A percentile compares a stretch with the other conserved stretches of the same genome.
phyloP scores from a whole-genome alignment of 768 basidiomycete species.

The Lactarius sanguifluus region DNA sequence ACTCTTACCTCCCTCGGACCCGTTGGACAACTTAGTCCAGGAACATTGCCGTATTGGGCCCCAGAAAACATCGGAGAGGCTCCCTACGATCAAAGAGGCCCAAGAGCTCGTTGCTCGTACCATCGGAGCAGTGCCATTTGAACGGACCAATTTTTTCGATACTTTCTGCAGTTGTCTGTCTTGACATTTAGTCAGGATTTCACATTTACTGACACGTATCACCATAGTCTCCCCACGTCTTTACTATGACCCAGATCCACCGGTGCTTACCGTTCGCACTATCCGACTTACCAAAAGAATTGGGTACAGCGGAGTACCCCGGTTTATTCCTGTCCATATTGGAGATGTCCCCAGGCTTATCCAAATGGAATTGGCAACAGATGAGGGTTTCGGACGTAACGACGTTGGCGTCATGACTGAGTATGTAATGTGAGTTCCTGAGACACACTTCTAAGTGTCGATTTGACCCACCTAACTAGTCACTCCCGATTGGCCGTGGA shows the following conservation, averaged over 20 bases:
- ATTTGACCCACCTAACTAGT: constrained; percentile 9
- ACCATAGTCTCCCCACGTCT: background rate
- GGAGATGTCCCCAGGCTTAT: constrained; percentile 1
- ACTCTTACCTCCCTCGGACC: constrained; percentile 24
- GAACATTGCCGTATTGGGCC: constrained; percentile 7
- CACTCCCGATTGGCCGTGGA: constrained; percentile 10
- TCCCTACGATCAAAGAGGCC: background rate
- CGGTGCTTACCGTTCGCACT: constrained; percentile 14
- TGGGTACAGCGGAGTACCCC: constrained; percentile 2
- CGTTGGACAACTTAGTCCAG: constrained; percentile 18
- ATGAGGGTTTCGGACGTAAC: constrained; percentile 4
- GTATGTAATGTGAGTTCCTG: constrained; percentile 3
- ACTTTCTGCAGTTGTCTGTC: constrained; percentile 7
- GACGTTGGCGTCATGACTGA: background rate
- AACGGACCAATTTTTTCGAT: background rate
- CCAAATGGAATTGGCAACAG: background rate
- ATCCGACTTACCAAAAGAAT: constrained; percentile 18
- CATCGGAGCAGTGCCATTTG: background rate
- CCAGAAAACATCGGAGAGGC: constrained; percentile 9
- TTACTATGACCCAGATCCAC: constrained; percentile 5
- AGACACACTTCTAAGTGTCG: background rate
- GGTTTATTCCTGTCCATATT: background rate
- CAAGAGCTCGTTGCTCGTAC: constrained; percentile 12
- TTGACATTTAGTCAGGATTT: background rate
- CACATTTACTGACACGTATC: background rate